phyloP scores from a whole-genome alignment of 768 basidiomycete genomes.

The Boletus vinaceobasis region DNA sequence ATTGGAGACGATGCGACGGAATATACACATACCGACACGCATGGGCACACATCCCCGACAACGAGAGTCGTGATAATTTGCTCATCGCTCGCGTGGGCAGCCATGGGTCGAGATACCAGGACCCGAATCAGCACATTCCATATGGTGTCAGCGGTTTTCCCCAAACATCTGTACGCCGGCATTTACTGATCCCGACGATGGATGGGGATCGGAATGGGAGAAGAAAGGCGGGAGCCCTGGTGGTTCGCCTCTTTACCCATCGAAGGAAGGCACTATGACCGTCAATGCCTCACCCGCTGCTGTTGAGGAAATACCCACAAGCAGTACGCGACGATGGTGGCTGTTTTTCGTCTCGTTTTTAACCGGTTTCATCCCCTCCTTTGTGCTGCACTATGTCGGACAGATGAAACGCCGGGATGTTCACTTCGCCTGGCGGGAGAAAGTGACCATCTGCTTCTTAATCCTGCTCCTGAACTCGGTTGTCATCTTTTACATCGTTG shows the following conservation, averaged over 20 bases:
- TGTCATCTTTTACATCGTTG: slow-evolving; percentile 86
- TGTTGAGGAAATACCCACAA: slow-evolving; percentile 83
- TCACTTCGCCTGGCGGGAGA: slow-evolving; percentile 91
- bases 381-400: slow-evolving; percentile 63
- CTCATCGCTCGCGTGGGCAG: too few relatives aligned
- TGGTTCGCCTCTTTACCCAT: slow-evolving; percentile 37
- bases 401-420: slow-evolving; percentile 94
- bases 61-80: too few relatives aligned
- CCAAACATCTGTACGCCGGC: slow-evolving; percentile 42
- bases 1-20: too few relatives aligned
- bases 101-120: slow-evolving; percentile 46
- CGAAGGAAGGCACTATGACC: slow-evolving; percentile 53
- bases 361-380: slow-evolving; percentile 78
- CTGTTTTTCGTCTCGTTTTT: slow-evolving; percentile 71
- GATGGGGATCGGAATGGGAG: too few relatives aligned
- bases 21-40: too few relatives aligned
- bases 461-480: slow-evolving; percentile 73
- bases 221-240: too few relatives aligned
- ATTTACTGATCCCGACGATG: too few relatives aligned
- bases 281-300: slow-evolving; percentile 66
- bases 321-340: slow-evolving; percentile 71
- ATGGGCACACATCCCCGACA: too few relatives aligned
- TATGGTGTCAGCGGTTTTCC: slow-evolving; percentile 58
- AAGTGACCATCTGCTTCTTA: slow-evolving; percentile 81
- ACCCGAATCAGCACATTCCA: slow-evolving; percentile 39